Conservation (phyloP, 805 yeast genomes). For the Brettanomyces nanus region DNA sequence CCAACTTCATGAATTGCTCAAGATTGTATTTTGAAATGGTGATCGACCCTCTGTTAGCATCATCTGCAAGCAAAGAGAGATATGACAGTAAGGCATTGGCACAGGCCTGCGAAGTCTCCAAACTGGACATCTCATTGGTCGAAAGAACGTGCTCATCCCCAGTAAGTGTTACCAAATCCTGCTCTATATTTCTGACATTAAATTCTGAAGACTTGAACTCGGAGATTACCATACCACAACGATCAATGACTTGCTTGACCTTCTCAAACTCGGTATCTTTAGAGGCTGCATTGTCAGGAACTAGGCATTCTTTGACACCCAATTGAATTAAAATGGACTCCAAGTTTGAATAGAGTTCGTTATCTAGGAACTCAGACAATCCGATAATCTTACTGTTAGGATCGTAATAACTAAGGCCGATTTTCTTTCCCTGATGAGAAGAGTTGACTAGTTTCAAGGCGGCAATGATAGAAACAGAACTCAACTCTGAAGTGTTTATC, state of each 20-base stretch:
- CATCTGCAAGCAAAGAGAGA: slow-evolving; percentile 53
- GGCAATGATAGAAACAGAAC: slow-evolving; percentile 39
- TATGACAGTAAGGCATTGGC: slow-evolving; percentile 64
- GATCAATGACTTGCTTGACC: slow-evolving; percentile 61
- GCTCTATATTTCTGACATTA: slow-evolving; percentile 60
- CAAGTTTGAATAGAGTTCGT: slow-evolving; percentile 77
- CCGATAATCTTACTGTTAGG: slow-evolving; percentile 60
- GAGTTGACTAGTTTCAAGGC: slow-evolving; percentile 37
- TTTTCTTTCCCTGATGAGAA: slow-evolving; percentile 35
- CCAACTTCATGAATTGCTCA: slow-evolving; percentile 80
- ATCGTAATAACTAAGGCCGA: slow-evolving; percentile 80
- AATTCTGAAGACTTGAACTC: slow-evolving; percentile 51
- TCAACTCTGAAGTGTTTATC: slow-evolving; percentile 35
- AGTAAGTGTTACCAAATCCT: slow-evolving; percentile 67
- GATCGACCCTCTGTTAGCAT: slow-evolving; percentile 45
- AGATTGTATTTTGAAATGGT: slow-evolving; percentile 60
- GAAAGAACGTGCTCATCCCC: slow-evolving; percentile 47
- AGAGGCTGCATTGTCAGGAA: slow-evolving; percentile 32
- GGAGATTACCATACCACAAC: slow-evolving; percentile 70
- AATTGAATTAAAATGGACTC: slow-evolving; percentile 83
- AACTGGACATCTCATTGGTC: slow-evolving; percentile 44
- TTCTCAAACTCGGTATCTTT: slow-evolving; percentile 52
- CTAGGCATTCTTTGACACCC: slow-evolving; percentile 77
- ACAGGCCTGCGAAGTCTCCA: slow-evolving; percentile 47
- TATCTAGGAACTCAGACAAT: slow-evolving; percentile 73